Evolutionary conservation across 1,139 yeast genomes (phyloP).

Genomic region (Nakaseomyces sp.): DNA sequence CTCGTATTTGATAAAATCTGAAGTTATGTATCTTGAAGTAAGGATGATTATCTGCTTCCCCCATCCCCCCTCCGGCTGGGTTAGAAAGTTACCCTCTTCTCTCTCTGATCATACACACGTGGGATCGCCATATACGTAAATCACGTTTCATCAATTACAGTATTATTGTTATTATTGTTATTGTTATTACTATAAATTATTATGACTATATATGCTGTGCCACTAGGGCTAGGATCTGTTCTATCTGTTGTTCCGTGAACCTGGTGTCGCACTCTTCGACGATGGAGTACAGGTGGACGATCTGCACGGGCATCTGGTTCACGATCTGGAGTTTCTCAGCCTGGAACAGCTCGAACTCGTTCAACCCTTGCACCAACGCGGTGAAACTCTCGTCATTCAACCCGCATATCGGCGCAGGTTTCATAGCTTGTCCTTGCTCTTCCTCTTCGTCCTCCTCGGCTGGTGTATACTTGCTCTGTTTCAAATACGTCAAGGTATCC

Average conservation of each 20-base stretch:
- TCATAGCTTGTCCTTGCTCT: conserved; percentile 11
- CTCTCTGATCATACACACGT: too few relatives aligned
- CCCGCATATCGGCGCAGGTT: conserved; percentile 19
- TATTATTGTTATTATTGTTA: too few relatives aligned
- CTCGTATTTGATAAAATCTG: too few relatives aligned
- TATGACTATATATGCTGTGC: conserved; percentile 10
- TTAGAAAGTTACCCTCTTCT: too few relatives aligned
- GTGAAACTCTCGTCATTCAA: conserved; percentile 39
- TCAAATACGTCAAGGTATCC: conserved; percentile 40
- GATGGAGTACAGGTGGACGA: conserved; percentile 69
- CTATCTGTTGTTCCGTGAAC: conserved; percentile 54
- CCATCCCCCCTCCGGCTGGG: too few relatives aligned
- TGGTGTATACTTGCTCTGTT: conserved; percentile 25
- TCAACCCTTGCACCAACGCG: conserved; percentile 44
- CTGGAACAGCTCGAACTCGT: conserved; percentile 56
- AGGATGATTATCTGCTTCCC: too few relatives aligned
- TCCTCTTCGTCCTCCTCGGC: conserved; percentile 17
- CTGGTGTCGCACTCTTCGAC: conserved; percentile 90
- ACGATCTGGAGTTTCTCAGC: conserved; percentile 79
- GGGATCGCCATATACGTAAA: too few relatives aligned
- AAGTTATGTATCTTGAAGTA: too few relatives aligned
- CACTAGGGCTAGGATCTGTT: conserved; percentile 33
- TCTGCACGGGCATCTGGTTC: conserved; percentile 67
- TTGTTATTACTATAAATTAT: too few relatives aligned
- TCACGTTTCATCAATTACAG: too few relatives aligned